Conservation (phyloP, 306 rosid genomes). For the Vigna reflexopilosa region DNA sequence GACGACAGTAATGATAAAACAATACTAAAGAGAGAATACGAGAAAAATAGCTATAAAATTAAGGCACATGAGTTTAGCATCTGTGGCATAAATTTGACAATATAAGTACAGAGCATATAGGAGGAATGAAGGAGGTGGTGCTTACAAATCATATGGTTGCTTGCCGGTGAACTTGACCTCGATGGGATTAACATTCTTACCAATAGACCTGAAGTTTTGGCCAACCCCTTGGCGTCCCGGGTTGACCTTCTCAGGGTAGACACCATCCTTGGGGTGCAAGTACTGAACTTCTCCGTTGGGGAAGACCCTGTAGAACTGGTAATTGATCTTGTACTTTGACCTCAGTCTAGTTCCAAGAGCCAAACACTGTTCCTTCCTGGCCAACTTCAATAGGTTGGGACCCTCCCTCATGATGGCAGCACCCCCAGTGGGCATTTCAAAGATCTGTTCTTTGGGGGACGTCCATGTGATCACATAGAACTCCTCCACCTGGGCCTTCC, state of each 20-base stretch:
- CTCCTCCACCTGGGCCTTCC: conserved; percentile 96
- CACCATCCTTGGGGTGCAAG: conserved; percentile 97
- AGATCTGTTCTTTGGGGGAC: conserved; percentile 89
- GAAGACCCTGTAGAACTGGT: conserved; percentile 97
- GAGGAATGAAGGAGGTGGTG: background rate
- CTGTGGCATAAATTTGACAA: conserved; percentile 37
- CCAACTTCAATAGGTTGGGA: conserved; percentile 84
- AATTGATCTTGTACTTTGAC: conserved; percentile 96
- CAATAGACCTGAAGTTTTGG: conserved; percentile 84
- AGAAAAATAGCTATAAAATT: background rate
- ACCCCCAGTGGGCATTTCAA: conserved; percentile 99
- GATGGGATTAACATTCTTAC: conserved; percentile 87
- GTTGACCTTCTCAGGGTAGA: conserved; percentile 98
- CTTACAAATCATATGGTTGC: conserved; percentile 75
- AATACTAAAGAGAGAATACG: too few relatives aligned
- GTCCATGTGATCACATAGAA: conserved; percentile 97
- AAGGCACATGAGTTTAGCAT: conserved; percentile 31
- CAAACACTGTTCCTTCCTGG: conserved; percentile 96
- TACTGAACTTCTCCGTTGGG: conserved; percentile 98
- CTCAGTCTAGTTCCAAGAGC: conserved; percentile 94
- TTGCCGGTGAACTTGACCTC: conserved; percentile 99
- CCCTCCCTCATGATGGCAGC: conserved; percentile 98
- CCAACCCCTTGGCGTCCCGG: conserved; percentile 95
- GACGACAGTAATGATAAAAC: background rate
- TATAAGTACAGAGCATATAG: conserved; percentile 32